Evolutionary conservation across 1,284 basidiomycete genomes (phyloP), one percentile per base, ranked within the genome.

Genomic region (Golubevia pallescens): DNA sequence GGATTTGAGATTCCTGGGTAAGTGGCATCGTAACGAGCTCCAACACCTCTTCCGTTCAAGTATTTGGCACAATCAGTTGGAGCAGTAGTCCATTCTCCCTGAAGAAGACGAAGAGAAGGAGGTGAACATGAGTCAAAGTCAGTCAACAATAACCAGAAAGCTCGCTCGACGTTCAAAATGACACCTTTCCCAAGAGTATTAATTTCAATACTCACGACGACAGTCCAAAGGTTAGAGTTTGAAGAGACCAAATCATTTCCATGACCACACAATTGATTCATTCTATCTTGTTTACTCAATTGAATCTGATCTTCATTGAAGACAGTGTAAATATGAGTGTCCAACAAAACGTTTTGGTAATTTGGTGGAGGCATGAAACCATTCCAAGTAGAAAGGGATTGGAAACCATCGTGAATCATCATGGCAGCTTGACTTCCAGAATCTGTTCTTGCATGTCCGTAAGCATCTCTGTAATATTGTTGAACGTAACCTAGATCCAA

Each of bases 31-130:
- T 80, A 81, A 32, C 81, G 67, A 7, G 63, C 51, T 24, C 78
- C 78, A 2, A 61, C 21, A 51, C 69, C 69, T 48, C 81, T 68
- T 19, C 81, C 81, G 68, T 84, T 84, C 55, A 84, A 65, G n/a
- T 71, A 73, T 19, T 65, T 62, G 10, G 81, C 77, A 57, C 81
- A 84, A 63, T 84, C 81, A 28, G 78, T 84, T 51, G 75, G 74
- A 3, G 75, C 74, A 6, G 74, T 66, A 0, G 78, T 80, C 78
- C 78, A 84, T 62, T 84, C 81, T 42, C 77, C 81, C 67, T 78
- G 23, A 79, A 71, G 19, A 28, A 28, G 28, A 28, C 28, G 28
- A 28, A 28, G 28, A 28, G 28, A 28, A 28, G 28, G 28, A 28
- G 28, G 28, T 28, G 28, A 28, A 28, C 28, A n/a, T n/a, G n/a